phyloP scores from a whole-genome alignment of 371 early-diverging fungal genomes.

The Amoeboradix gromovi region DNA sequence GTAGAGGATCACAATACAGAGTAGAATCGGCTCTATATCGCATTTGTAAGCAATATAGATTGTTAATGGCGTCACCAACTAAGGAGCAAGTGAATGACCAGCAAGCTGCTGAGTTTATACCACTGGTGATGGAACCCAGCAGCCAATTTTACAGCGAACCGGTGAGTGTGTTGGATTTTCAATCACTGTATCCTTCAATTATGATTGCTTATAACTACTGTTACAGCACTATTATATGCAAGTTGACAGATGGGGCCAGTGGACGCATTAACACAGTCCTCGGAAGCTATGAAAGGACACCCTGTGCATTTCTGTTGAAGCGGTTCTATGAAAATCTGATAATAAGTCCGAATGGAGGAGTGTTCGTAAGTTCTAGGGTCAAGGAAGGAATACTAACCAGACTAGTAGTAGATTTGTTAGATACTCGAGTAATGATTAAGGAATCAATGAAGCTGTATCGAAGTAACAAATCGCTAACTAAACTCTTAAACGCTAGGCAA shows the following conservation, averaged over 20 bases:
- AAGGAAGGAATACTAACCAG: constrained; percentile 38
- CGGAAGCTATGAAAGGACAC: constrained; percentile 15
- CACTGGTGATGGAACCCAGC: constrained; percentile 58
- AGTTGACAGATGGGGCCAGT: neutral
- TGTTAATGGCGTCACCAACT: constrained; percentile 12
- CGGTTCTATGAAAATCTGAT: constrained; percentile 7
- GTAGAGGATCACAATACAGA: constrained; percentile 59
- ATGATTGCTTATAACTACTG: constrained; percentile 83
- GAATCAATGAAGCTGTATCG: constrained; percentile 39
- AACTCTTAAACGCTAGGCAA: constrained; percentile 40
- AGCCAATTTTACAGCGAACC: constrained; percentile 48
- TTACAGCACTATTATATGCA: neutral
- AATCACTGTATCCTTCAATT: constrained; percentile 62
- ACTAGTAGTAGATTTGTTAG: constrained; percentile 53
- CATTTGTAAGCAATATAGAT: constrained; percentile 42
- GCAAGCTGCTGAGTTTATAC: constrained; percentile 44
- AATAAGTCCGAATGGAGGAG: constrained; percentile 39
- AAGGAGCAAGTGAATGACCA: constrained; percentile 20
- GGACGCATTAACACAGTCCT: neutral
- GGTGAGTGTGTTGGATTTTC: constrained; percentile 57
- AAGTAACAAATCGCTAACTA: constrained; percentile 14
- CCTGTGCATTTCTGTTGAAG: constrained; percentile 50
- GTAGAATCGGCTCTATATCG: constrained; percentile 63
- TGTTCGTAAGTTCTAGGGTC: constrained; percentile 41
- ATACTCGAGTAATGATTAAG: constrained; percentile 63